Percentiles rank a stretch among this genome's conserved stretches.
These are phyloP conservation scores for Botrytis sinoallii DNA, from an alignment of 2,329 filamentous ascomycete genomes.

Conservation along the genomic window DNA sequence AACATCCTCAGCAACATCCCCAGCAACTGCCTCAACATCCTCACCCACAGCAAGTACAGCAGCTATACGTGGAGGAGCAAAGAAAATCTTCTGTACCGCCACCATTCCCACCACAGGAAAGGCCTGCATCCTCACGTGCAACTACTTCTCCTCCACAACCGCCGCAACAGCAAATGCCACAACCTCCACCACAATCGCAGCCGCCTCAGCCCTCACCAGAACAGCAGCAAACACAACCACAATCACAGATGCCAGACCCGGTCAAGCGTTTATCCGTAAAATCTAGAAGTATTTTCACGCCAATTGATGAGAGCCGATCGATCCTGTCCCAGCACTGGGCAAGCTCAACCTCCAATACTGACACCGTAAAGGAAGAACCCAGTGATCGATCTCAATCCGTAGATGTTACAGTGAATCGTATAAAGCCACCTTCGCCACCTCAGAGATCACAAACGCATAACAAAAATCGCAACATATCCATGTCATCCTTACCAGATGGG, in stretches of 20 bases:
- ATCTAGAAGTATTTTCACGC: constrained; percentile 83
- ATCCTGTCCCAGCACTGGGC: constrained; percentile 81
- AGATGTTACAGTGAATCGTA: constrained; percentile 55
- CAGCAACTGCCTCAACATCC: constrained; percentile 43
- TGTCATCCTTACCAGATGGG: constrained; percentile 55
- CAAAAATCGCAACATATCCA: constrained; percentile 48
- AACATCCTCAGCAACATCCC: constrained; percentile 24
- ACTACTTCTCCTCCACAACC: constrained; percentile 58
- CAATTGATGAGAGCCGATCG: constrained; percentile 89
- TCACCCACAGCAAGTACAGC: constrained; percentile 52
- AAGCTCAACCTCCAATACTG: constrained; percentile 52
- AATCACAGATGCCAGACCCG: constrained; percentile 50
- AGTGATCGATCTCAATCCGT: constrained; percentile 59
- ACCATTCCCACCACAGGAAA: constrained; percentile 60
- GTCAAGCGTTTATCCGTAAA: constrained; percentile 50
- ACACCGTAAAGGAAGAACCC: constrained; percentile 31
- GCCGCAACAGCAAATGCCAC: constrained; percentile 53
- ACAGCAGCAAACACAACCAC: constrained; percentile 48
- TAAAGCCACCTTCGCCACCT: constrained; percentile 54
- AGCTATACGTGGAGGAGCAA: constrained; percentile 73
- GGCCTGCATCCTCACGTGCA: constrained; percentile 46
- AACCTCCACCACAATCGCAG: constrained; percentile 45
- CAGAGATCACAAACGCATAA: constrained; percentile 45
- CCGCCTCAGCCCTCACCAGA: constrained; percentile 41
- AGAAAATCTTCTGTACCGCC: constrained; percentile 70